Conservation (phyloP, 2,329 filamentous ascomycete species). For the Paracoccidioides brasiliensis region DNA sequence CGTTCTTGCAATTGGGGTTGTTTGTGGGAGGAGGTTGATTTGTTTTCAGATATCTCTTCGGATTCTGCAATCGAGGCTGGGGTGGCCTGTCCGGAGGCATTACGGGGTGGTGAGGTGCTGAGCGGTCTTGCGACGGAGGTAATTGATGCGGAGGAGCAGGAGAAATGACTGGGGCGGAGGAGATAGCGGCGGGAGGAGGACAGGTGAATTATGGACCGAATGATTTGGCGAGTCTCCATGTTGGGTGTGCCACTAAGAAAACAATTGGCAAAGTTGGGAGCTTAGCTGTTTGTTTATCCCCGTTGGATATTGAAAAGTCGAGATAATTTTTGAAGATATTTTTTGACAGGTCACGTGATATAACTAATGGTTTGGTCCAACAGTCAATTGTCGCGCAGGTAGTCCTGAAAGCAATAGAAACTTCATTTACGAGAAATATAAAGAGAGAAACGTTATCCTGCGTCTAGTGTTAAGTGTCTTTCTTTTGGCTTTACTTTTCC, state of each 20-base stretch:
- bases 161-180: background rate
- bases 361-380: too few species aligned
- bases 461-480: background rate
- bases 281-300: background rate
- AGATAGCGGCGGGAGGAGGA: background rate
- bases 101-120: background rate
- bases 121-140: background rate
- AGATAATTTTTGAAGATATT: background rate
- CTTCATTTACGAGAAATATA: too few species aligned
- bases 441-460: too few species aligned
- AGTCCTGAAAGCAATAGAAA: too few species aligned
- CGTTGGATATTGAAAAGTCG: background rate
- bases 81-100: background rate
- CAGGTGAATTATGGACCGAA: slow-evolving; percentile 2
- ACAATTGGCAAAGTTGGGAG: background rate
- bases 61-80: background rate
- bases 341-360: background rate
- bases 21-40: background rate
- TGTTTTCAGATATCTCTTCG: background rate
- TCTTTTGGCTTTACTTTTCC: background rate
- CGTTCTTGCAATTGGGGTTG: background rate
- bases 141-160: slow-evolving; percentile 1
- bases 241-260: background rate
- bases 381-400: too few species aligned
- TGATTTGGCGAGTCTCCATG: slow-evolving; percentile 10